Percentiles rank a stretch among this genome's conserved stretches.
phyloP scores from a whole-genome alignment of 2,329 filamentous ascomycete genomes.

The Ascochyta viciae-villosae region DNA sequence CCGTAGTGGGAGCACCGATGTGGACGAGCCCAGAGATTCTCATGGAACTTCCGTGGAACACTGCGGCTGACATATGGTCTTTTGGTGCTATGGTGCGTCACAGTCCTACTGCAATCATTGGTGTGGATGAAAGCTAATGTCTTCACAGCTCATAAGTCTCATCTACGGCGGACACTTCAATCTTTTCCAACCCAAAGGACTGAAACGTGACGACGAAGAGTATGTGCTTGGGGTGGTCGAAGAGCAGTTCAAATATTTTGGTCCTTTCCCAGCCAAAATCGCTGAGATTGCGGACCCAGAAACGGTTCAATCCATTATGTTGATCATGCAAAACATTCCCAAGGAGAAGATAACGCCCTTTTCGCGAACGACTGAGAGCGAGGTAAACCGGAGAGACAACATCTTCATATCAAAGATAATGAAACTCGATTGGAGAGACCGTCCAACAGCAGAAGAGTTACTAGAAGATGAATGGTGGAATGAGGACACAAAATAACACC shows the following conservation, averaged over 20 bases:
- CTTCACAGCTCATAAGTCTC: constrained; percentile 35
- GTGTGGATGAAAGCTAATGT: constrained; percentile 10
- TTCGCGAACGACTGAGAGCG: constrained; percentile 13
- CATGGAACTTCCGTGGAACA: constrained; percentile 41
- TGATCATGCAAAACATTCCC: constrained; percentile 20
- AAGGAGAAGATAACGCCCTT: constrained; percentile 25
- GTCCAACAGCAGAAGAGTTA: constrained; percentile 50
- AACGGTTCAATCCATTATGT: constrained; percentile 16
- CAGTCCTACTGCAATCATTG: constrained; percentile 1
- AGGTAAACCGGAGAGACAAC: constrained; percentile 26
- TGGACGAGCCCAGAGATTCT: constrained; percentile 49
- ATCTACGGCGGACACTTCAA: constrained; percentile 36
- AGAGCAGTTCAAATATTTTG: constrained; percentile 33
- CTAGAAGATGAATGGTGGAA: constrained; percentile 51
- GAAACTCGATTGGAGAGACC: constrained; percentile 54
- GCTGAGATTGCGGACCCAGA: constrained; percentile 30
- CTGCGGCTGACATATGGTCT: constrained; percentile 52
- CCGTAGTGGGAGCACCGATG: constrained; percentile 46
- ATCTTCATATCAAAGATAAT: constrained; percentile 53
- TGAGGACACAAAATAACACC: constrained; percentile 3
- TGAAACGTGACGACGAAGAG: constrained; percentile 29
- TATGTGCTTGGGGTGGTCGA: constrained; percentile 32
- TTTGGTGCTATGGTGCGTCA: constrained; percentile 47
- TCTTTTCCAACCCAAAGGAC: constrained; percentile 32
- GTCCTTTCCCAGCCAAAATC: constrained; percentile 31